Base-by-base conservation (phyloP, 1,284 basidiomycete genomes). In the Ganoderma leucocontextum region DNA sequence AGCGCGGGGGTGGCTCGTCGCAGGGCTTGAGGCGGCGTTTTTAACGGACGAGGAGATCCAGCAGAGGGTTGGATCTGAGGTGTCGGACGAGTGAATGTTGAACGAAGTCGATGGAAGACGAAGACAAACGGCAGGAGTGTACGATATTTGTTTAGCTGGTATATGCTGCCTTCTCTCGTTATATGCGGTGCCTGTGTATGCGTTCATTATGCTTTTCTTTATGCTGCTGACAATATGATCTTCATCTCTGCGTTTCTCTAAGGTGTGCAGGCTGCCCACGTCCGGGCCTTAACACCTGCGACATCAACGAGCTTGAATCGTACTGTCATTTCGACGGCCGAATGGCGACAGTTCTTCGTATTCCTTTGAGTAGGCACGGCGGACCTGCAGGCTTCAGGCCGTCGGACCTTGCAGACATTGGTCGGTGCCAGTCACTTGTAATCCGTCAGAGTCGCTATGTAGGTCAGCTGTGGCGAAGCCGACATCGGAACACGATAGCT, bases 31-130 rank as follows among this genome's bases (percentile, higher is more conserved):
- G 52, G 66, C 59, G 10, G 25, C 35, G 38, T 61, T 64, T 10
- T 58, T 68, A 17, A 57, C 49, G 25, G 62, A 68, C 13, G 36
- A 64, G 9, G 66, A 68, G 22, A n/a, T 64, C 35, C 15, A 7
- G 7, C 25, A 7, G 13, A 15, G 55, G 35, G 55, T n/a, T 35
- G 55, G 35, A 9, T 58, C 55, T 2, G 55, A 58, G 55, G 17
- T 36, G 35, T 38, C 33, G 10, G 55, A 58, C 8, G 19, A 8
- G 35, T 57, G 44, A 47, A 17, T 7, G 19, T 15, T 29, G 29
- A 29, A 55, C 17, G 52, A 19, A 33, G 29, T 22, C 19, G 3
- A 10, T 25, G n/a, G 47, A 49, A 25, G 10, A n/a, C 47, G 17
- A 55, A 25, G 49, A 29, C 49, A 33, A 47, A 47, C 22, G 4